phyloP scores from a whole-genome alignment of 306 rosid species.

The Nissolia schottii region DNA sequence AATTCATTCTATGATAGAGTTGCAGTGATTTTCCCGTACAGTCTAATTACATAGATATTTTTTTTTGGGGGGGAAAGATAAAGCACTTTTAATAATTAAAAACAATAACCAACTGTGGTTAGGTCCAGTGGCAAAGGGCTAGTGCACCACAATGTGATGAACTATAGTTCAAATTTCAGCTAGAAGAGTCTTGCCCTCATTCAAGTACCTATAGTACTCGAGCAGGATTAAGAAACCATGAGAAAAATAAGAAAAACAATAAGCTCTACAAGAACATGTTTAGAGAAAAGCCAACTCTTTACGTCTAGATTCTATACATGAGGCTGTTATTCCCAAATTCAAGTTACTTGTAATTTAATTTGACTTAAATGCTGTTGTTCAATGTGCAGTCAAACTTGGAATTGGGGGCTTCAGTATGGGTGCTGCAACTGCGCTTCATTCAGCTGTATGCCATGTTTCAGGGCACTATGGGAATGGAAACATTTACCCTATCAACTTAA shows the following conservation, averaged over 20 bases:
- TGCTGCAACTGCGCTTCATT: conserved; percentile 93
- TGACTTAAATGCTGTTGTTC: conserved; percentile 8
- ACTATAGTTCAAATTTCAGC: too few species aligned
- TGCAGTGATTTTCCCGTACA: not conserved
- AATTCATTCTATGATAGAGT: conserved; percentile 2
- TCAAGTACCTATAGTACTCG: too few species aligned
- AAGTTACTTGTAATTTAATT: conserved; percentile 20
- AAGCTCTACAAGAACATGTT: conserved; percentile 8
- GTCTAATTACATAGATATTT: not conserved
- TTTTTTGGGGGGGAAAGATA: not conserved
- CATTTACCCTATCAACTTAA: conserved; percentile 65
- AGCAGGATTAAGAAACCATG: too few species aligned
- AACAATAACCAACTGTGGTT: too few species aligned
- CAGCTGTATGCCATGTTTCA: conserved; percentile 66
- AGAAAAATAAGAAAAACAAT: not conserved
- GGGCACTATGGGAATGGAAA: conserved; percentile 84
- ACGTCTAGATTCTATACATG: not conserved
- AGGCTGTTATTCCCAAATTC: conserved; percentile 5
- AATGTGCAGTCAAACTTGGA: conserved; percentile 77
- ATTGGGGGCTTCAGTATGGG: conserved; percentile 97
- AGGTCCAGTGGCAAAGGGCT: too few species aligned
- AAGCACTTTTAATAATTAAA: not conserved
- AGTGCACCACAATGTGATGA: too few species aligned
- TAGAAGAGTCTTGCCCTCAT: too few species aligned
- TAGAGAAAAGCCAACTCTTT: not conserved